Conservation (phyloP, 2,329 filamentous ascomycete species). For the Ceratocystis smalleyi region DNA sequence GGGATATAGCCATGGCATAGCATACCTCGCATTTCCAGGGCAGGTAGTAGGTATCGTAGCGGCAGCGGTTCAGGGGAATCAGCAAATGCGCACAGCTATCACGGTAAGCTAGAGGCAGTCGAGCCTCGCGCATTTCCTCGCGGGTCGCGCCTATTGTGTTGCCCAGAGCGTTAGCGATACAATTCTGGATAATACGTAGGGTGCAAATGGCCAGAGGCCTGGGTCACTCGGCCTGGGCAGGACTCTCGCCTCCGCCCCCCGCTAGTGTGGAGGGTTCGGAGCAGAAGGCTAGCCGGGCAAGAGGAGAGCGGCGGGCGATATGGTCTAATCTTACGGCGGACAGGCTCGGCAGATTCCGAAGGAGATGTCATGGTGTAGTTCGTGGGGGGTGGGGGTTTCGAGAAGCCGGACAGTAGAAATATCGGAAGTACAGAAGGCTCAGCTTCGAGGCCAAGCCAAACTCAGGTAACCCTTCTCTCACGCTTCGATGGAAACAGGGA, state of each 20-base stretch:
- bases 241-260: not conserved
- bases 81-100: constrained; percentile 91
- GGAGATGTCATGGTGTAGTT: not conserved
- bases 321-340: constrained; percentile 5
- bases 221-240: not conserved
- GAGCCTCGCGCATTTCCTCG: constrained; percentile 86
- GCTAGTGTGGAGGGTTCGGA: not conserved
- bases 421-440: no score
- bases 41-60: constrained; percentile 78
- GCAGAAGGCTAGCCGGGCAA: not conserved
- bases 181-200: not conserved
- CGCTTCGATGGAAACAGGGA: no score
- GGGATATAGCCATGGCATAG: constrained; percentile 15
- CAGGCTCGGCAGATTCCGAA: constrained; percentile 5
- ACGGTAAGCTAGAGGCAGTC: constrained; percentile 76
- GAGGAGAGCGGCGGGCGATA: not conserved
- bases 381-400: not conserved
- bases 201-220: not conserved
- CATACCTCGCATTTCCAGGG: constrained; percentile 96
- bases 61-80: constrained; percentile 91
- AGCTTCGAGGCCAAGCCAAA: no score
- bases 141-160: constrained; percentile 50
- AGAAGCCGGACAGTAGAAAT: no score
- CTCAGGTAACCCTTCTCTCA: no score
- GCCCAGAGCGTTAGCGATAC: not conserved